Evolutionary conservation across 441 rosid species (phyloP).

Genomic region (Croton setiger): DNA sequence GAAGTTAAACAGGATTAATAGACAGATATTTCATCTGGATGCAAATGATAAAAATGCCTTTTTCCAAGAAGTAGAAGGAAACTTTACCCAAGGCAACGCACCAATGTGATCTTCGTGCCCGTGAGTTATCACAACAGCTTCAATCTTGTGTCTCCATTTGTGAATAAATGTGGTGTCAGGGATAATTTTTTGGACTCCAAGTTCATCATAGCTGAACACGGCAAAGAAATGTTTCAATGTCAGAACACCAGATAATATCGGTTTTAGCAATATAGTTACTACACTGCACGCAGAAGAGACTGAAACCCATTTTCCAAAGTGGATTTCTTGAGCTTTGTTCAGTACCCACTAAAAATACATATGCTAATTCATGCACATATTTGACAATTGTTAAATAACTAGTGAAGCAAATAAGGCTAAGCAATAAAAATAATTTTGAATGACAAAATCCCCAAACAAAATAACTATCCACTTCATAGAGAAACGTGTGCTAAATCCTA

Average conservation of each 20-base stretch:
- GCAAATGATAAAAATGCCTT: constrained; percentile 10
- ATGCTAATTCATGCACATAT: neutral
- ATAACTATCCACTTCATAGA: neutral
- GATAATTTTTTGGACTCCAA: constrained; percentile 86
- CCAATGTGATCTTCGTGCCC: constrained; percentile 99
- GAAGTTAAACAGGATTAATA: constrained; percentile 12
- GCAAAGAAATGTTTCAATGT: constrained; percentile 20
- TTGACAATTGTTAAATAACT: constrained; percentile 1
- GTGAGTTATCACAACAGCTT: constrained; percentile 94
- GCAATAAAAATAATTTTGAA: neutral
- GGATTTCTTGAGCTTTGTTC: neutral
- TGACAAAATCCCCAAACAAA: neutral
- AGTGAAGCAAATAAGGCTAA: neutral
- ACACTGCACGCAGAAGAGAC: constrained; percentile 6
- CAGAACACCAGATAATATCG: constrained; percentile 12
- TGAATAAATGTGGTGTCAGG: constrained; percentile 95
- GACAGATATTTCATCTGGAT: constrained; percentile 11
- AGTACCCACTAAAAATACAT: neutral
- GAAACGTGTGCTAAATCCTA: constrained; percentile 8
- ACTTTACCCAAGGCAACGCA: constrained; percentile 99
- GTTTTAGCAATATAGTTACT: constrained; percentile 6
- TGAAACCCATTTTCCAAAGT: neutral
- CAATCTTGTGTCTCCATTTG: constrained; percentile 93
- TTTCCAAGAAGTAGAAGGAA: constrained; percentile 40
- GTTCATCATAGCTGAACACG: constrained; percentile 72